phyloP scores from a whole-genome alignment of 306 rosid species.

The Rosa multiflora region DNA sequence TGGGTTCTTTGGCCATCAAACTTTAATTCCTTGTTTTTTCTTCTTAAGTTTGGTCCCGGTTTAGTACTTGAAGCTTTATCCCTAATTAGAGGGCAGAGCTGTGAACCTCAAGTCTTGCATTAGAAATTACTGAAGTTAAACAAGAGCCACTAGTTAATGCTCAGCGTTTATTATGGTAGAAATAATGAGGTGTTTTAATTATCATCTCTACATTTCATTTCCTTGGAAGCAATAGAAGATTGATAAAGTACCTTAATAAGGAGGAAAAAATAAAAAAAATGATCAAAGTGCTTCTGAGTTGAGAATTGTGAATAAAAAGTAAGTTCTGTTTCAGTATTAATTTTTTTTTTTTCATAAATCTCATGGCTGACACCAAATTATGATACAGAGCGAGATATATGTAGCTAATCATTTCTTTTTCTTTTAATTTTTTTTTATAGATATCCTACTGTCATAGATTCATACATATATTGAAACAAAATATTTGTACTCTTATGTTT shows the following conservation, averaged over 20 bases:
- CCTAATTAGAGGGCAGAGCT: not conserved
- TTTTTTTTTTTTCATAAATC: not conserved
- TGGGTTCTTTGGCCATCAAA: not conserved
- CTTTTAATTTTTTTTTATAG: not conserved
- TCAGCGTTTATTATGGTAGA: not conserved
- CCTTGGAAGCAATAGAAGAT: not conserved
- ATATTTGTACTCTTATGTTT: no score
- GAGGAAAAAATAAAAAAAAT: not conserved
- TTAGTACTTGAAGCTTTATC: not conserved
- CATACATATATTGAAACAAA: not conserved
- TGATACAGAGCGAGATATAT: not conserved
- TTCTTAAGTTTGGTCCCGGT: not conserved
- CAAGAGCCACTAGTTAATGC: not conserved
- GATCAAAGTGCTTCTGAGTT: not conserved
- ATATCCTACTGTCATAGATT: not conserved
- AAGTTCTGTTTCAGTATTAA: not conserved
- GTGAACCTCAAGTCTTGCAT: not conserved
- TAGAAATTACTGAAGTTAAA: not conserved
- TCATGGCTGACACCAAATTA: not conserved
- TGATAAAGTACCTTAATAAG: not conserved
- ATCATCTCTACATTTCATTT: not conserved
- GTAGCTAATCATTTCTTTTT: not conserved
- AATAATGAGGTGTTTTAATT: not conserved
- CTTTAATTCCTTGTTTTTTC: not conserved
- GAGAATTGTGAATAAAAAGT: not conserved